Conservation (phyloP, 2,329 filamentous ascomycete genomes). For the Aspergillus carbonarius region DNA sequence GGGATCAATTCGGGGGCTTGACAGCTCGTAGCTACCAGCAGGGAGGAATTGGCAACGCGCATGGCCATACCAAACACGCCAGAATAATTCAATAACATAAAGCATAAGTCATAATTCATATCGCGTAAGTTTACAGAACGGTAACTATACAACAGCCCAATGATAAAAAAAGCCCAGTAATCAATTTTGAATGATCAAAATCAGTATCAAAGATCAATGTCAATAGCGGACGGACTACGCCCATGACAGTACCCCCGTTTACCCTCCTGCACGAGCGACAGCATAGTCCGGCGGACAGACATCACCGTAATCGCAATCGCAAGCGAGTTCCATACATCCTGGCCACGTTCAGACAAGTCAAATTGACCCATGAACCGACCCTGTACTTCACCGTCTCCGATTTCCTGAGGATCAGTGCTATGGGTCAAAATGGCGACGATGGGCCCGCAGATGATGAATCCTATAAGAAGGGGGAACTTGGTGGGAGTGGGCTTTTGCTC, state of each 20-base stretch:
- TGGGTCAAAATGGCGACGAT: conserved; percentile 55
- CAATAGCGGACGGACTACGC: not conserved
- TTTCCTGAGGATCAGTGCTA: conserved; percentile 39
- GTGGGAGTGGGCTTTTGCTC: not conserved
- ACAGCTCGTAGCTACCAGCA: too few relatives aligned
- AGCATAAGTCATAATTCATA: not conserved
- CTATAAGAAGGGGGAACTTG: conserved; percentile 51
- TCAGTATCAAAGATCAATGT: conserved; percentile 17
- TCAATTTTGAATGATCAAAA: not conserved
- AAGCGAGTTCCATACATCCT: conserved; percentile 62
- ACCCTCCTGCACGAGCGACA: conserved; percentile 42
- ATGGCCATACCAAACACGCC: too few relatives aligned
- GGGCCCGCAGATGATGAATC: conserved; percentile 54
- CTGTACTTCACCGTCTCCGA: conserved; percentile 16
- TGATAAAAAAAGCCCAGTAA: not conserved
- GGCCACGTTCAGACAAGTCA: conserved; percentile 52
- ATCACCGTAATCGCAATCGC: conserved; percentile 57
- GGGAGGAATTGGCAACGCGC: too few relatives aligned
- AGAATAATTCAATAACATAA: too few relatives aligned
- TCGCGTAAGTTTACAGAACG: not conserved
- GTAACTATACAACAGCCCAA: not conserved
- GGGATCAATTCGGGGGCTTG: too few relatives aligned
- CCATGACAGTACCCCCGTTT: conserved; percentile 15
- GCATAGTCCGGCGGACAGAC: conserved; percentile 53
- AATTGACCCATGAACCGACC: conserved; percentile 50